phyloP scores from a whole-genome alignment of 78 protist genomes.

The Mastigamoeba balamuthi region DNA sequence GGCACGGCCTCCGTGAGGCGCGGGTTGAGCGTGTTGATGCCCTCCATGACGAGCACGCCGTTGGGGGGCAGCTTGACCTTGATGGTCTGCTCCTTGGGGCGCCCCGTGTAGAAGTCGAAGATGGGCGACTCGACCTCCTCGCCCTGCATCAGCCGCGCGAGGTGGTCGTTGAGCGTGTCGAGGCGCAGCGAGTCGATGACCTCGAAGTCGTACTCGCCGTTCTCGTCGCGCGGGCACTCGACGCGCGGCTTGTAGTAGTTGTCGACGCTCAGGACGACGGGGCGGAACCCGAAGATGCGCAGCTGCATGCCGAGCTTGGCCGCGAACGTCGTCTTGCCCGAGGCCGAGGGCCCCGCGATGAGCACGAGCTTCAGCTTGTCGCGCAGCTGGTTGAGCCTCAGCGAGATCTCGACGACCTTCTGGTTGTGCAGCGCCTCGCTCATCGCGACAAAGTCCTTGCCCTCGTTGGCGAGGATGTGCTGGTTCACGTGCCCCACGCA shows the following conservation, averaged over 20 bases:
- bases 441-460: not conserved
- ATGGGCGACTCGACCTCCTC: not conserved
- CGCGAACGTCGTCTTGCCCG: constrained; percentile 56
- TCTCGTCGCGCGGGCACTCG: not conserved
- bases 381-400: not conserved
- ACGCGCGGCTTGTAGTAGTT: constrained; percentile 21
- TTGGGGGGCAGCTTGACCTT: not conserved
- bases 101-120: constrained; percentile 30
- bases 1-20: constrained; percentile 4
- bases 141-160: not conserved
- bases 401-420: not conserved
- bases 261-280: constrained; percentile 17
- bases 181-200: not conserved
- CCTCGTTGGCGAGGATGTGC: not conserved
- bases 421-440: not conserved
- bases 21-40: constrained; percentile 29
- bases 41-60: constrained; percentile 32
- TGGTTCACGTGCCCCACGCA: not conserved
- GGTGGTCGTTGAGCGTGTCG: not conserved
- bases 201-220: not conserved
- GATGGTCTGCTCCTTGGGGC: not conserved
- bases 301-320: constrained; percentile 4
- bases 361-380: not conserved
- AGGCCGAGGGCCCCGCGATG: constrained; percentile 50
- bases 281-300: constrained; percentile 1